These are phyloP conservation scores for Ophiostoma fasciatum DNA, from an alignment of 2,329 filamentous ascomycete species.

Conservation along the genomic window DNA sequence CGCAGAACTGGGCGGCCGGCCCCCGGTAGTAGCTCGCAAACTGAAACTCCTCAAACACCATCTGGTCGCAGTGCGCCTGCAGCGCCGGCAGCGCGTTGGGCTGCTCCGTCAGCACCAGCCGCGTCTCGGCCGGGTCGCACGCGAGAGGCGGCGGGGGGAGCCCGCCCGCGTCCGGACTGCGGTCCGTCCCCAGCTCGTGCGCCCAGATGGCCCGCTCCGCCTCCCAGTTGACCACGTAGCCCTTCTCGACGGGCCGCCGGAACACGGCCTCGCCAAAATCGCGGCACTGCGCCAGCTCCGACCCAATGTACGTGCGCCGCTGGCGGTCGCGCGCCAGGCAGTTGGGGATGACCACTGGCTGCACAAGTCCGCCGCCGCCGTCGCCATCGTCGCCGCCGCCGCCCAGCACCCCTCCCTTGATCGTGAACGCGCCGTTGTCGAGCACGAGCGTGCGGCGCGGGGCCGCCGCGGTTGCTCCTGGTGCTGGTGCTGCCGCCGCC, in stretches of 20 bases:
- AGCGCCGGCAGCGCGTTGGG: slow-evolving; percentile 68
- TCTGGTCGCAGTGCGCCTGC: slow-evolving; percentile 85
- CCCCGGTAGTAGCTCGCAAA: slow-evolving; percentile 76
- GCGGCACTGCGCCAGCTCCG: slow-evolving; percentile 61
- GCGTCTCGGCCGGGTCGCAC: slow-evolving; percentile 68
- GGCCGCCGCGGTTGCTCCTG: slow-evolving; percentile 28
- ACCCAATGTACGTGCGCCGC: slow-evolving; percentile 63
- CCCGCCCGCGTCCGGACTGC: not conserved
- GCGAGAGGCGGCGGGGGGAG: slow-evolving; percentile 26
- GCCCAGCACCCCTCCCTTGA: slow-evolving; percentile 66
- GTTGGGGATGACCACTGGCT: slow-evolving; percentile 68
- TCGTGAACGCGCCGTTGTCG: slow-evolving; percentile 82
- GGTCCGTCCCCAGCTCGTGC: slow-evolving; percentile 48
- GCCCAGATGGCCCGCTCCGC: slow-evolving; percentile 94
- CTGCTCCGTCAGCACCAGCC: slow-evolving; percentile 71
- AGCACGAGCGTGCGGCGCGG: slow-evolving; percentile 60
- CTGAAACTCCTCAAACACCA: slow-evolving; percentile 93
- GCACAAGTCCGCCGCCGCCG: slow-evolving; percentile 17
- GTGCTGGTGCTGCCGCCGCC: slow-evolving; percentile 35
- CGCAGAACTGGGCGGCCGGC: slow-evolving; percentile 58
- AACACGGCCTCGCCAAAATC: slow-evolving; percentile 87
- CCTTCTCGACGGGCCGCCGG: slow-evolving; percentile 80
- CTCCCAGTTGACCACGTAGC: slow-evolving; percentile 94
- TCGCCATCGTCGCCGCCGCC: slow-evolving; percentile 26
- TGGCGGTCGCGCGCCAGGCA: slow-evolving; percentile 74